These are phyloP conservation scores for Hygrocybe punicea DNA, from an alignment of 768 basidiomycete genomes.

Conservation along the genomic window DNA sequence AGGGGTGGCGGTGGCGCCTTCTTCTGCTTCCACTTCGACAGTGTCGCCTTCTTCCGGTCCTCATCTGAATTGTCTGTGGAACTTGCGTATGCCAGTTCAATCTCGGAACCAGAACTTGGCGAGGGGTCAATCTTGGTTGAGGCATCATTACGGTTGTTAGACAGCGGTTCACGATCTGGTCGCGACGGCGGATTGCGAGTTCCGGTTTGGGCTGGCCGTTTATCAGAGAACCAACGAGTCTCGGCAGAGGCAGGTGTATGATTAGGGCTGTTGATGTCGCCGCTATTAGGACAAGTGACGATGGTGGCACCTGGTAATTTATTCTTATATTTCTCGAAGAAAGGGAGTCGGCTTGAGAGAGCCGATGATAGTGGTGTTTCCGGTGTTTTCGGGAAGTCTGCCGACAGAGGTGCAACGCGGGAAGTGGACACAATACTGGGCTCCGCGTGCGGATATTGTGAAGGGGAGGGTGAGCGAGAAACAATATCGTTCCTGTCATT, in stretches of 20 bases:
- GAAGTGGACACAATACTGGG: constrained; percentile 9
- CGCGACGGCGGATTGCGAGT: neutral
- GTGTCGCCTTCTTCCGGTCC: constrained; percentile 15
- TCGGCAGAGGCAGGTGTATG: neutral
- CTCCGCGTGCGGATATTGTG: constrained; percentile 11
- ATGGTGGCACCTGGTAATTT: constrained; percentile 29
- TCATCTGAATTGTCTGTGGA: constrained; percentile 38
- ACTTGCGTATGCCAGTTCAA: constrained; percentile 51
- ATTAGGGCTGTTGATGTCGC: neutral
- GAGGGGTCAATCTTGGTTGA: constrained; percentile 11
- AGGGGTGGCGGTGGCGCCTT: constrained; percentile 23
- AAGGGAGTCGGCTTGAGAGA: constrained; percentile 43
- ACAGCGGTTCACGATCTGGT: constrained; percentile 9
- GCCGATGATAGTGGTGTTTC: constrained; percentile 23
- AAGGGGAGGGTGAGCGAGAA: constrained; percentile 26
- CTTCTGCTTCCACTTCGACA: constrained; percentile 14
- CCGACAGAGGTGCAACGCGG: neutral
- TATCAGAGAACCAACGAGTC: neutral
- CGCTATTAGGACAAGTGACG: constrained; percentile 7
- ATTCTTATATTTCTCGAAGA: constrained; percentile 56
- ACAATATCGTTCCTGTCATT: constrained; percentile 9
- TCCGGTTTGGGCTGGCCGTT: neutral
- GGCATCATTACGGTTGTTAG: neutral
- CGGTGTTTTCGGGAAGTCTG: constrained; percentile 8
- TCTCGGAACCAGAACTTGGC: constrained; percentile 44